Evolutionary conservation across 2,329 filamentous ascomycete genomes (phyloP), one percentile per base, ranked within the genome.

Genomic region (Aspergillus quadrilineatus): DNA sequence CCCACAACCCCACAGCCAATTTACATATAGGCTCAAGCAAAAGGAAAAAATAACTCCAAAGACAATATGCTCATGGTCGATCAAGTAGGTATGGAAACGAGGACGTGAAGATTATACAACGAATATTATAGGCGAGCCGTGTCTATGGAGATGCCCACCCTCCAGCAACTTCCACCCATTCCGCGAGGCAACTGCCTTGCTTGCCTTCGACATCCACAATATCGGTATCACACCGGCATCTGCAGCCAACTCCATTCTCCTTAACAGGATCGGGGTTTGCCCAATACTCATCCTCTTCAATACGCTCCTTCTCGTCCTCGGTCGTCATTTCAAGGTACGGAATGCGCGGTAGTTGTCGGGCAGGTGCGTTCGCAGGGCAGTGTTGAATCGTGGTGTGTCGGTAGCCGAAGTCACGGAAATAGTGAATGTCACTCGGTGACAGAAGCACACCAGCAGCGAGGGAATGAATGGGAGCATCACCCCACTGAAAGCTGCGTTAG

Each of bases 321-420:
- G 90, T 95, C 14, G 90, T 94, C 78, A 78, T 85, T 74, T 97
- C 92, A 14, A 96, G 84, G 71, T 82, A 97, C 0, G 90, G 91
- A 51, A 86, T 82, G 56, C 91, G 85, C 4, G 89, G 85, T 43
- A 96, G 82, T 75, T 99, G 94, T 47, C 90, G 87, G 10, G 88
- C 87, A 0, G 93, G 94, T 2, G 94, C 94, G 70, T 99, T 99
- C 53, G 92, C 92, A 1, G 94, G 94, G 69, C 94, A 99, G 75
- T 99, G 94, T 77, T 97, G 93, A 70, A 99, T 99, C 3, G 94
- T 99, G 6, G 94, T 99, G 76, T 99, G 94, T 69, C 94, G 86
- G 78, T 99, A 99, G 54, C 94, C 94, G 76, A 97, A 93, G 74
- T 99, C 94, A 66, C 94, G 91, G 87, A 99, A 99, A 79, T 99